A percentile compares a stretch with the other conserved stretches of the same genome.
phyloP scores from a whole-genome alignment of 805 yeast genomes.

The Candida montana region DNA sequence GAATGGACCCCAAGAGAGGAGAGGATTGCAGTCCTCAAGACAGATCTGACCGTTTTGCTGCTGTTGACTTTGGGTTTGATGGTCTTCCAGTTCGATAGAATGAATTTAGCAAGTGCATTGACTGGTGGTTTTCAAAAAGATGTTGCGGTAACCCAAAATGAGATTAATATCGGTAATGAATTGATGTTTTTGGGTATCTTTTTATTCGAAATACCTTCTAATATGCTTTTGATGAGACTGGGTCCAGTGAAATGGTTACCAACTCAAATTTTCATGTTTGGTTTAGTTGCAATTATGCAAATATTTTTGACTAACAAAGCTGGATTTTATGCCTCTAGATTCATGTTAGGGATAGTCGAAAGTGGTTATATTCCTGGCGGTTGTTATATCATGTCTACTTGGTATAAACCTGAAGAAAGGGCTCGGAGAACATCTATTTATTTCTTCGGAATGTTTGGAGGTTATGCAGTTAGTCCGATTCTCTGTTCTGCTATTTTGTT shows the following conservation, averaged over 20 bases:
- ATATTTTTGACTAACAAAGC: constrained; percentile 34
- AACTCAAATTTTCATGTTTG: constrained; percentile 48
- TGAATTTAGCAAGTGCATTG: constrained; percentile 49
- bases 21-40: constrained; percentile 37
- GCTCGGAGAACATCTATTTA: constrained; percentile 48
- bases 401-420: constrained; percentile 48
- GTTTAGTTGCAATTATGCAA: constrained; percentile 49
- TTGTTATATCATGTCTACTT: constrained; percentile 60
- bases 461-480: constrained; percentile 38
- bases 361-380: constrained; percentile 57
- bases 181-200: constrained; percentile 46
- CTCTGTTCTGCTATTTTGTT: constrained; percentile 48
- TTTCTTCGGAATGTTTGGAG: constrained; percentile 48
- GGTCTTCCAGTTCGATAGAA: constrained; percentile 52
- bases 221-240: constrained; percentile 49
- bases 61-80: constrained; percentile 53
- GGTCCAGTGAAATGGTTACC: constrained; percentile 64
- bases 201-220: constrained; percentile 56
- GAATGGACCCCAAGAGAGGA: constrained; percentile 49
- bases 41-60: constrained; percentile 47
- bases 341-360: constrained; percentile 46
- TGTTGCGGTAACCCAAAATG: constrained; percentile 42
- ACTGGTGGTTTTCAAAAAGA: constrained; percentile 50
- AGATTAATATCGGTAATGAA: constrained; percentile 54
- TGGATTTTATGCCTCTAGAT: constrained; percentile 43